Conservation (phyloP, 78 protist genomes). For the Capsaspora owczarzaki region DNA sequence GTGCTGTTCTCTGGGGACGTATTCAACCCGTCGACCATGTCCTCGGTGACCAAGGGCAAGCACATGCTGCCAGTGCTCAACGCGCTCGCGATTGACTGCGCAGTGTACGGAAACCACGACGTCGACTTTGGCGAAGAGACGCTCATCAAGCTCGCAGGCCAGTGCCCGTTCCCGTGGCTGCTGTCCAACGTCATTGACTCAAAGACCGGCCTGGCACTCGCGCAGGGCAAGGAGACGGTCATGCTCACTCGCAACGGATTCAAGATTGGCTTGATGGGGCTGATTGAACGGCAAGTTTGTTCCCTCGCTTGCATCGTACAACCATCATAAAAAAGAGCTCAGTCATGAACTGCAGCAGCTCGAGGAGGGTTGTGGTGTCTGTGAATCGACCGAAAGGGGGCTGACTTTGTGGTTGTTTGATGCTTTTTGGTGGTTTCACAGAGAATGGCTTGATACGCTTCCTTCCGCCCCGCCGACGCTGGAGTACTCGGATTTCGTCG, state of each 20-base stretch:
- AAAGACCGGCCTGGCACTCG: neutral
- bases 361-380: neutral
- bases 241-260: neutral
- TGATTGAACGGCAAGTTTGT: neutral
- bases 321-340: neutral
- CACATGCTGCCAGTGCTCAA: conserved; percentile 54
- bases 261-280: neutral
- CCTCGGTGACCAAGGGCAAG: conserved; percentile 20
- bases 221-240: neutral
- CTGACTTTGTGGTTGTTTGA: neutral
- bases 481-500: neutral
- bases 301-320: neutral
- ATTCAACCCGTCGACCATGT: conserved; percentile 16
- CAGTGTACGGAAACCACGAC: conserved; percentile 56
- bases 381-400: neutral
- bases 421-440: neutral
- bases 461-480: neutral
- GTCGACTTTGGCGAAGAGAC: conserved; percentile 45
- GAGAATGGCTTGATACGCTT: neutral
- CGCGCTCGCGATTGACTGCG: neutral
- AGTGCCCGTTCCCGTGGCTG: conserved; percentile 34
- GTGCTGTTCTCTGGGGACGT: conserved; percentile 32
- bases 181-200: conserved; percentile 2
- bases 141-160: neutral
- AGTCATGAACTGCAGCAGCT: neutral